Evolutionary conservation across 345 rosid genomes (phyloP).

Genomic region (Populus euphratica): DNA sequence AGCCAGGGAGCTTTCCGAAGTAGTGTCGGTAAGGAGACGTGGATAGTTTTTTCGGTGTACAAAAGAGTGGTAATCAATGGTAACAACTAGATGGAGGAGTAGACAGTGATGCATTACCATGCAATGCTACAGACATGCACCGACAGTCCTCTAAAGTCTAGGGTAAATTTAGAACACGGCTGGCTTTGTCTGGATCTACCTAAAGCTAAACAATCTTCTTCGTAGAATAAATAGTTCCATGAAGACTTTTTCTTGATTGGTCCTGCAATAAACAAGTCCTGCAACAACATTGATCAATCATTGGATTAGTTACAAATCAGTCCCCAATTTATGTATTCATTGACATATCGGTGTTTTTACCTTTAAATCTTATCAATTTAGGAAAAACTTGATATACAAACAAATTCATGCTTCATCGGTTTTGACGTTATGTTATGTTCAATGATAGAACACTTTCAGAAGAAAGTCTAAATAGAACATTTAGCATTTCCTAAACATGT

Average conservation of each 20-base stretch:
- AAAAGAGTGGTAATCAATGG: background rate
- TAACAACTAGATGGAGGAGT: background rate
- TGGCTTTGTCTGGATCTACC: background rate
- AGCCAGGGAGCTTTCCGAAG: background rate
- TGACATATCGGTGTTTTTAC: background rate
- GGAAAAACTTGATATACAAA: too few species aligned
- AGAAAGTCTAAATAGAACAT: too few species aligned
- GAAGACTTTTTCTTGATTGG: background rate
- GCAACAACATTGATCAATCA: background rate
- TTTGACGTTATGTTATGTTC: too few species aligned
- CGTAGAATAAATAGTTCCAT: background rate
- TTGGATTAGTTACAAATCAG: background rate
- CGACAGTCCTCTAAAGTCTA: background rate
- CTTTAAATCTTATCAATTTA: background rate
- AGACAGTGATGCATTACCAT: background rate
- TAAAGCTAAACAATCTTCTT: background rate
- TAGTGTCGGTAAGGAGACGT: background rate
- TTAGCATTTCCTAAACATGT: too few species aligned
- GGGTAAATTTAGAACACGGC: background rate
- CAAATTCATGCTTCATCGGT: too few species aligned
- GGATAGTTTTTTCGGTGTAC: background rate
- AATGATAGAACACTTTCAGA: too few species aligned
- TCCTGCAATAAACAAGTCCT: background rate
- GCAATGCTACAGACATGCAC: background rate
- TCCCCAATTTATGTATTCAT: background rate